These are phyloP conservation scores for Fusarium sp. DNA, from an alignment of 2,329 filamentous ascomycete genomes.

Conservation along the genomic window DNA sequence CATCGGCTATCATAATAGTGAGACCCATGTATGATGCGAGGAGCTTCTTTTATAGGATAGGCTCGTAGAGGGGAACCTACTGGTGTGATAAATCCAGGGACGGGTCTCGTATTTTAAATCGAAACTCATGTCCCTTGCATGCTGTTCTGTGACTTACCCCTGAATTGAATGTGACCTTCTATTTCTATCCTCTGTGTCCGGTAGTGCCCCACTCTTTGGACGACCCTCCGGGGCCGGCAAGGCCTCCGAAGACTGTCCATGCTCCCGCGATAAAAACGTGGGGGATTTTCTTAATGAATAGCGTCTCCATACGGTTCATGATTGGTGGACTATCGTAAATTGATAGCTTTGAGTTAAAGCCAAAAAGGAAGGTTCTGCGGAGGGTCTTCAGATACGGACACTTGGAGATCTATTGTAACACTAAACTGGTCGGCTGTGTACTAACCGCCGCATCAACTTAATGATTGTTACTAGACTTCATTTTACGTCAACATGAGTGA, in stretches of 20 bases:
- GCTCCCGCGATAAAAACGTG: neutral
- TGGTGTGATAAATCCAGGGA: neutral
- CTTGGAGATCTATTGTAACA: neutral
- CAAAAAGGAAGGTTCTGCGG: neutral
- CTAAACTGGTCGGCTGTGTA: neutral
- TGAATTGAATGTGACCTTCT: neutral
- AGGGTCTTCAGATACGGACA: neutral
- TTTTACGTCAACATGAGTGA: neutral
- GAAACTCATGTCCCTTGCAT: neutral
- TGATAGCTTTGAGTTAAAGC: neutral
- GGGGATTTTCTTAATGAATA: neutral
- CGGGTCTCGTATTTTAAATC: neutral
- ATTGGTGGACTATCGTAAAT: neutral
- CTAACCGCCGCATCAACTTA: neutral
- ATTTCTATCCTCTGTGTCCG: neutral
- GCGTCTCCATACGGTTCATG: neutral
- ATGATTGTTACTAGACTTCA: neutral
- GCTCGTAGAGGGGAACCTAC: too few relatives aligned
- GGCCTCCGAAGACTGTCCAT: neutral
- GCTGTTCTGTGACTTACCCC: neutral
- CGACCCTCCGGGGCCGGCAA: neutral
- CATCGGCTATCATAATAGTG: neutral
- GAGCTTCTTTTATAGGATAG: neutral
- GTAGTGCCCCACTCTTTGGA: neutral
- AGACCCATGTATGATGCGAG: neutral